Evolutionary conservation across 2,329 filamentous ascomycete genomes (phyloP), one percentile per base, ranked within the genome.

Genomic region (Chrysoporthe deuterocubensis): DNA sequence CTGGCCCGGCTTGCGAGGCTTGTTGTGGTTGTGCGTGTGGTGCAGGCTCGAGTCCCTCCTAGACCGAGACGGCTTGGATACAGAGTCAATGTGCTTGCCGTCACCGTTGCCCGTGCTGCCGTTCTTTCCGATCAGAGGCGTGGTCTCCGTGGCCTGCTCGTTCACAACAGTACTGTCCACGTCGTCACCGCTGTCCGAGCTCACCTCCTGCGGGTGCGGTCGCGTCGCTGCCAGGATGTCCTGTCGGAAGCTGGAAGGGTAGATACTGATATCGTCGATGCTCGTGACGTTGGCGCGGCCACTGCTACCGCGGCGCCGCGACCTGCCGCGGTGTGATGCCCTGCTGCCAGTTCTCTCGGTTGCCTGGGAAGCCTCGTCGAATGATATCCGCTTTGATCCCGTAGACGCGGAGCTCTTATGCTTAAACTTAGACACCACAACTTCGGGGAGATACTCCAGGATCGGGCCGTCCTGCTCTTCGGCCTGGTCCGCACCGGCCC

Each of bases 181-280:
- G n/a, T 67, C 69, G 8, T 66, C 66, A 3, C 60, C 67, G 37
- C 69, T 70, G 16, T 68, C 69, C 16, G 67, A 67, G n/a, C 63
- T 65, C 32, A 65, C 66, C 7, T 75, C 77, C 69, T 83, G 82
- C 9, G 86, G 83, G 50, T 87, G 88, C 58, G 89, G 82, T 62
- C 88, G 87, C 69, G 89, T 90, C n/a, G 92, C 93, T 48, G 90
- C 90, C 72, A 98, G 96, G 73, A 99, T 97, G 66, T 95, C 93
- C 77, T 97, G 92, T 72, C 96, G 86, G 83, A 98, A 94, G 71
- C 91, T 95, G 34, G 93, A 91, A 2, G 96, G 96, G 76, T 97
- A 92, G 64, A 97, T 92, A 76, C 90, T 92, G 72, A 96, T 91
- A 66, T 94, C 87, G 44, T 90, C 80, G 82, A 94, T 81, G 81